phyloP scores from a whole-genome alignment of 257 asterid species.

The Thymus quinquecostatus region DNA sequence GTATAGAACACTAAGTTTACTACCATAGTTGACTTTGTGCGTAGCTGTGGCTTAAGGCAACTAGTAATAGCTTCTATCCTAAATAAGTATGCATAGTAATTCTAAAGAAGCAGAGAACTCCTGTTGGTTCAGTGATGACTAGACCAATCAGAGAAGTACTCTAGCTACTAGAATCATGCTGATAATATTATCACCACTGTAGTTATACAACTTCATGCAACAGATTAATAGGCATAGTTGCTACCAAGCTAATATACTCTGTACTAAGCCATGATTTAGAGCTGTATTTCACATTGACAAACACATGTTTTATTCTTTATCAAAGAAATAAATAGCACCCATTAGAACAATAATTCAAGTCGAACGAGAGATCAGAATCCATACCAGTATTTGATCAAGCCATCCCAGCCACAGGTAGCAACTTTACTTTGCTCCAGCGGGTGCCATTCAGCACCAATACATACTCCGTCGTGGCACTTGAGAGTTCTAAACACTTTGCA shows the following conservation, averaged over 20 bases:
- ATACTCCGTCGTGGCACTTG: conserved; percentile 95
- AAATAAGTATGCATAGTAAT: not conserved
- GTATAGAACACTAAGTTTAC: not conserved
- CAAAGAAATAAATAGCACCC: conserved; percentile 12
- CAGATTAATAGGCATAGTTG: not conserved
- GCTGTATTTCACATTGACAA: not conserved
- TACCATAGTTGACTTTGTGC: not conserved
- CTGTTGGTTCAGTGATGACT: not conserved
- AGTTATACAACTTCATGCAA: not conserved
- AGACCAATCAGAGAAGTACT: conserved; percentile 19
- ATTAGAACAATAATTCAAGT: conserved; percentile 13
- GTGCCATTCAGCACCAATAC: conserved; percentile 96
- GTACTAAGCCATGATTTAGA: conserved; percentile 7
- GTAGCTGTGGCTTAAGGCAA: not conserved
- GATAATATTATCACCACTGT: not conserved
- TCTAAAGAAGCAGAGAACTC: conserved; percentile 4
- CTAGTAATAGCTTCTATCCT: not conserved
- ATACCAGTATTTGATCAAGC: conserved; percentile 98
- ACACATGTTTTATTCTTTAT: not conserved
- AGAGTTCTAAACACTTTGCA: conserved; percentile 95
- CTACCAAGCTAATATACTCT: conserved; percentile 7
- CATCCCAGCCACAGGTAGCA: conserved; percentile 99
- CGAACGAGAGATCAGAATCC: conserved; percentile 33
- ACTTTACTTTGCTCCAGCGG: conserved; percentile 99
- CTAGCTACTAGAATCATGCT: not conserved